phyloP scores from a whole-genome alignment of 129 eudicot species.

The Tagetes erecta region DNA sequence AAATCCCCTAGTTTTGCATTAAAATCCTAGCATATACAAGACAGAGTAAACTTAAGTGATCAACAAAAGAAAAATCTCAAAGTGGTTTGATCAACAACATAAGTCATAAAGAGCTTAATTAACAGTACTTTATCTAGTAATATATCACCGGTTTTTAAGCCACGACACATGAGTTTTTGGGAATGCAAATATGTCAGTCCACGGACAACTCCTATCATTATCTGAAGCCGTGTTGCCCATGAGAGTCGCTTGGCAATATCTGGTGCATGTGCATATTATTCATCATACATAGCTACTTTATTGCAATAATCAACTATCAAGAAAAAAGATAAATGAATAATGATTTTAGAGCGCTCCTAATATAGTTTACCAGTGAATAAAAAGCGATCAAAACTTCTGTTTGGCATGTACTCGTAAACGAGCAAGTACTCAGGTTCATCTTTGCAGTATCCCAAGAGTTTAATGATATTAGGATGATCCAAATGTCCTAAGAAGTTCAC shows the following conservation, averaged over 20 bases:
- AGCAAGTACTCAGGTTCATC: slow-evolving; percentile 15
- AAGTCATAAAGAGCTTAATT: not conserved
- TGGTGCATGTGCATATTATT: not conserved
- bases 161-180: slow-evolving; percentile 19
- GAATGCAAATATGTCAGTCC: slow-evolving; percentile 35
- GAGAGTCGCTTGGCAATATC: slow-evolving; percentile 30
- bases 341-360: not conserved
- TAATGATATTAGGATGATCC: slow-evolving; percentile 32
- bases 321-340: not conserved
- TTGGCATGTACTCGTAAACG: slow-evolving; percentile 36
- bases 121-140: slow-evolving; percentile 29
- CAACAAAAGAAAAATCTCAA: not conserved
- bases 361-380: slow-evolving; percentile 26
- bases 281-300: not conserved
- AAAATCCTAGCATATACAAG: slow-evolving; percentile 23
- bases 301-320: not conserved
- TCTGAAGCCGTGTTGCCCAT: slow-evolving; percentile 31
- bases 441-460: slow-evolving; percentile 31
- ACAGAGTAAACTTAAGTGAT: not conserved
- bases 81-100: slow-evolving; percentile 1
- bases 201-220: slow-evolving; percentile 31
- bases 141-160: slow-evolving; percentile 16
- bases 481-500: slow-evolving; percentile 20
- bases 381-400: slow-evolving; percentile 17
- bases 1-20: slow-evolving; percentile 42